phyloP scores from a whole-genome alignment of 345 rosid species.

The Ceriops tagal region DNA sequence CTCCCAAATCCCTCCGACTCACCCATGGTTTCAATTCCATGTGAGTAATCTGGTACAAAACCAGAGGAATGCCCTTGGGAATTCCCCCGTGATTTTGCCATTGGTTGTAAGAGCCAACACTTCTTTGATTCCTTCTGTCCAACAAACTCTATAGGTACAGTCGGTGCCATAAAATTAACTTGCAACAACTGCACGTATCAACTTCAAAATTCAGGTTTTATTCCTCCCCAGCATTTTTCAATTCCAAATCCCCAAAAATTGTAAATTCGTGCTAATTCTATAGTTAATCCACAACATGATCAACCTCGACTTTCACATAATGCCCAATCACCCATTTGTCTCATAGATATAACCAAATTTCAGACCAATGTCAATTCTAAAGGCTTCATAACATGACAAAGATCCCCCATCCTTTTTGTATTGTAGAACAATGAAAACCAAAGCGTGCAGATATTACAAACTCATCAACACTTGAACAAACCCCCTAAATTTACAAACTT shows the following conservation, averaged over 20 bases:
- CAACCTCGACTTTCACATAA: background rate
- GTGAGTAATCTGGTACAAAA: conserved; percentile 55
- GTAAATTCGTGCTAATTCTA: background rate
- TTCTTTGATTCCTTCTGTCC: conserved; percentile 47
- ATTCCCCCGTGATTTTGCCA: conserved; percentile 70
- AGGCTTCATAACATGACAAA: background rate
- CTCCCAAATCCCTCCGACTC: conserved; percentile 74
- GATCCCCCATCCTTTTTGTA: background rate
- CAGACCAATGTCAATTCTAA: background rate
- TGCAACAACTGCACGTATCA: conserved; percentile 53
- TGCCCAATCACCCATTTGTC: background rate
- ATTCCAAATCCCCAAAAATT: conserved; percentile 4
- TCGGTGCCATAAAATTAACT: conserved; percentile 54
- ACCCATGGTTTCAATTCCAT: conserved; percentile 53
- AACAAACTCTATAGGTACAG: conserved; percentile 53
- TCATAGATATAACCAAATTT: background rate
- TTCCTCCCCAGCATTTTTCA: conserved; percentile 5
- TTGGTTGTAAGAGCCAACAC: conserved; percentile 35
- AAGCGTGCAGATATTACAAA: background rate
- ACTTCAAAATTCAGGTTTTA: conserved; percentile 2
- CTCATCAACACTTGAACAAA: background rate
- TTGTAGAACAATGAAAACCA: background rate
- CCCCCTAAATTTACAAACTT: background rate
- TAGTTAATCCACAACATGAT: background rate
- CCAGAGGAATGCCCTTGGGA: conserved; percentile 62